Conservation (phyloP, 176 grass and related monocot species). For the Phyllostachys edulis region DNA sequence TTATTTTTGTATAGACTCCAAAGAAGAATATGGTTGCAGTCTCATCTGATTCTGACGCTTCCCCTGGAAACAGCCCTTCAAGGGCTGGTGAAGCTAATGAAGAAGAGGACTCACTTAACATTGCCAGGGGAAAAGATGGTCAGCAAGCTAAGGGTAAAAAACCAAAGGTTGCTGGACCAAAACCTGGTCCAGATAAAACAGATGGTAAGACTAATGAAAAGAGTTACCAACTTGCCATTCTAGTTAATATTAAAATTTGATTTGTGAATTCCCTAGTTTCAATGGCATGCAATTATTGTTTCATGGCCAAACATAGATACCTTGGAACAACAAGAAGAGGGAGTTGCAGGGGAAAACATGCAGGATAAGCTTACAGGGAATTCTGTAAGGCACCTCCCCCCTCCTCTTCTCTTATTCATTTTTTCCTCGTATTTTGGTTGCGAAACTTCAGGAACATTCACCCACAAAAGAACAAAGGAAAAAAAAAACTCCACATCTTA, state of each 20-base stretch:
- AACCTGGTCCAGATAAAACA: slow-evolving; percentile 20
- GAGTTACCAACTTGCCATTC: background rate
- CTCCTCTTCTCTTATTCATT: background rate
- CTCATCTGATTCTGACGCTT: slow-evolving; percentile 39
- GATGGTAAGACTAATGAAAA: slow-evolving; percentile 15
- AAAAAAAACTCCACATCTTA: background rate
- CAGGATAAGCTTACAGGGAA: slow-evolving; percentile 46
- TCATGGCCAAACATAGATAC: slow-evolving; percentile 30
- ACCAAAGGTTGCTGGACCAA: slow-evolving; percentile 33
- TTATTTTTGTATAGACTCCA: slow-evolving; percentile 31
- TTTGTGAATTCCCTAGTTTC: slow-evolving; percentile 7
- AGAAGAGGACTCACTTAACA: slow-evolving; percentile 23
- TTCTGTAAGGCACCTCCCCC: slow-evolving; percentile 33
- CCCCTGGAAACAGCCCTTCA: slow-evolving; percentile 30
- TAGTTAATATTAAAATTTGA: background rate
- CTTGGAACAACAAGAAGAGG: slow-evolving; percentile 33
- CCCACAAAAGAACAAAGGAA: background rate
- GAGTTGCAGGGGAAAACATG: slow-evolving; percentile 39
- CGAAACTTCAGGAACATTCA: background rate
- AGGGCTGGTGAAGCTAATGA: slow-evolving; percentile 22
- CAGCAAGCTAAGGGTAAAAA: slow-evolving; percentile 33
- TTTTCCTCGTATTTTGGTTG: background rate
- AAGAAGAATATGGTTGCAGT: slow-evolving; percentile 31
- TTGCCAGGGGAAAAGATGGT: slow-evolving; percentile 14
- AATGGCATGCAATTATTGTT: background rate